Evolutionary conservation across 2,329 filamentous ascomycete genomes (phyloP).

Genomic region (Fusarium palustre): DNA sequence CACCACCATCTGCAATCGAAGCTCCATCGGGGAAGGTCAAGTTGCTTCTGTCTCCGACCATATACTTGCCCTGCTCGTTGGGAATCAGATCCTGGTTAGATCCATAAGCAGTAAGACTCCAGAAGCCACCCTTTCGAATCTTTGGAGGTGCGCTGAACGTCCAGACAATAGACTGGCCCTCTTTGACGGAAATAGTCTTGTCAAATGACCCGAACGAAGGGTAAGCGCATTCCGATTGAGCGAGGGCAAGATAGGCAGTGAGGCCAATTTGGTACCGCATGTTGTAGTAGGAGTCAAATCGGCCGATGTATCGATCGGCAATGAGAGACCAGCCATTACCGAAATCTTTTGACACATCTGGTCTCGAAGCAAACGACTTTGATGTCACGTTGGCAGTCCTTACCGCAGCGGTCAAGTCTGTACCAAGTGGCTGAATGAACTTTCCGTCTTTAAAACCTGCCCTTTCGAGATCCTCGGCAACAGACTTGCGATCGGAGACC

Average conservation of each 20-base stretch:
- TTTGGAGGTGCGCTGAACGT: background rate
- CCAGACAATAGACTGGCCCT: background rate
- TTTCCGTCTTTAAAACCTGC: background rate
- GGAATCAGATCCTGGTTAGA: background rate
- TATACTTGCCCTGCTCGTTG: background rate
- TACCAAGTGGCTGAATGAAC: background rate
- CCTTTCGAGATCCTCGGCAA: background rate
- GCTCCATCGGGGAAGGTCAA: background rate
- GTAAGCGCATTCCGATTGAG: background rate
- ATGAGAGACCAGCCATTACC: background rate
- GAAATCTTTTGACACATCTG: background rate
- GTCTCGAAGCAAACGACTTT: background rate
- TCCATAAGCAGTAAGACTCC: background rate
- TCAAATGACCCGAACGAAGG: background rate
- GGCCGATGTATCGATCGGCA: background rate
- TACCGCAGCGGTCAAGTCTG: background rate
- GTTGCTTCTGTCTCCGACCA: background rate
- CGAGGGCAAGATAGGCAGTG: background rate
- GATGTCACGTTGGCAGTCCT: background rate
- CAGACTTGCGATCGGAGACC: background rate
- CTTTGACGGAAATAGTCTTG: background rate
- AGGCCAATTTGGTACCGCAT: background rate
- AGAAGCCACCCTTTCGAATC: background rate
- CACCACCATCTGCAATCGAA: background rate
- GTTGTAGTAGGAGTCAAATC: background rate